Base-by-base conservation (phyloP, 768 basidiomycete genomes). In the Collybiopsis confluens region DNA sequence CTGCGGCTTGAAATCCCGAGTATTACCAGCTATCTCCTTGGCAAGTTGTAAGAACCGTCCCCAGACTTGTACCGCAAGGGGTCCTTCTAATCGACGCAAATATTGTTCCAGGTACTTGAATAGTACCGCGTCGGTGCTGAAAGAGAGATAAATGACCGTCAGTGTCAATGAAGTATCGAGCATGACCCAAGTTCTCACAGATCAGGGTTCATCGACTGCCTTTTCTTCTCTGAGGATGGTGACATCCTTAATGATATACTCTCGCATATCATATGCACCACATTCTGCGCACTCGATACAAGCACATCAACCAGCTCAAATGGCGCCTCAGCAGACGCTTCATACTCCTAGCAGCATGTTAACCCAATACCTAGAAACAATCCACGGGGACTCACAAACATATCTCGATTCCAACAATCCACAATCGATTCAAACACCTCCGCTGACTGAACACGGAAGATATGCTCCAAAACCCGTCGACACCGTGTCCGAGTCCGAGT, bases 1-100 rank as follows among this genome's bases (percentile, higher is more conserved):
- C 55, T 90, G 85, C 0, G 77, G 58, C 58, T 86, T 88, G 68
- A 86, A 88, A 27, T 87, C 85, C 26, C 84, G 78, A 20, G 82
- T 72, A 46, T 73, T 79, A 36, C 73, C 76, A n/a, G 81, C 68
- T 20, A 96, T 66, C 21, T 98, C 95, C 62, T 88, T 91, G 6
- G 85, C 81, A 40, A 98, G 73, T 45, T 85, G 81, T 57, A 91
- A 72, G 62, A 86, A 86, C 18, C 90, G 80, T 40, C 72, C 68
- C 96, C 96, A 98, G 18, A 98, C 89, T 70, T 98, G 97, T 10
- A 94, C 76, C 2, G 92, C 95, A 33, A 97, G 72, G 0, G 97
- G 92, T 0, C 92, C 92, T 67, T 98, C 97, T 38, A 98, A 68
- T 9, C 86, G 81, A 16, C 71, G 71, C 26, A 98, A 66, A 64